A percentile compares a stretch with the other conserved stretches of the same genome.
Conservation (phyloP, 1,284 basidiomycete genomes). For the Filobasidium uniguttulatum region DNA sequence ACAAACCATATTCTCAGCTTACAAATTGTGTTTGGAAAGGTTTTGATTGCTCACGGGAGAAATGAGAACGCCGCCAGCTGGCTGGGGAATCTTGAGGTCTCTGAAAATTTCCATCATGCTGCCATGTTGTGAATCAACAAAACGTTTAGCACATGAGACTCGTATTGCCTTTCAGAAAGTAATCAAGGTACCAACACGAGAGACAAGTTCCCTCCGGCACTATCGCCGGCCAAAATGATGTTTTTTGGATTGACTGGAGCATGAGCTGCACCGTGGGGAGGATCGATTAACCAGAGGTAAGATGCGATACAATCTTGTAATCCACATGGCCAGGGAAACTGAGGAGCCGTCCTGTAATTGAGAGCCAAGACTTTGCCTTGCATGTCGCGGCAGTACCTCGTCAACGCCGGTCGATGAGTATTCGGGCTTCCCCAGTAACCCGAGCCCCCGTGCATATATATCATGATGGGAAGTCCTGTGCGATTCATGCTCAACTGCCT, state of each 20-base stretch:
- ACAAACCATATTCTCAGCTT: background rate
- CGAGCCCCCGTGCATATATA: too few species aligned
- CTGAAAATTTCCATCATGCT: constrained; percentile 74
- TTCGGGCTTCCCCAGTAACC: constrained; percentile 44
- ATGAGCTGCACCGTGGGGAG: constrained; percentile 56
- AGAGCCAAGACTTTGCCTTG: constrained; percentile 75
- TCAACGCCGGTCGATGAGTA: constrained; percentile 57
- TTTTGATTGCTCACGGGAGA: constrained; percentile 54
- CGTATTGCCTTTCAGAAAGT: too few species aligned
- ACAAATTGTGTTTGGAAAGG: too few species aligned
- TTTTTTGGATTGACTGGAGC: constrained; percentile 55
- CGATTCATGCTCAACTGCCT: too few species aligned
- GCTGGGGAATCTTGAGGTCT: constrained; percentile 65
- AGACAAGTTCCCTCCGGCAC: constrained; percentile 80
- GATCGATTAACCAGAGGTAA: constrained; percentile 58
- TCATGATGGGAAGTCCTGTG: too few species aligned
- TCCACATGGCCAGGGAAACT: constrained; percentile 93
- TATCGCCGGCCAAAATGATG: constrained; percentile 60
- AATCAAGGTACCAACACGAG: constrained; percentile 48
- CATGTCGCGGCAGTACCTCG: constrained; percentile 76
- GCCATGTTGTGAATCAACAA: too few species aligned
- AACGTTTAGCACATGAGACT: too few species aligned
- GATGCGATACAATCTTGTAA: constrained; percentile 75
- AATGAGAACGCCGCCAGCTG: constrained; percentile 71
- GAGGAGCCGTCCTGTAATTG: constrained; percentile 79